Evolutionary conservation across 2,329 filamentous ascomycete genomes (phyloP), one percentile per base, ranked within the genome.

Genomic region (Xylariaceae sp.): DNA sequence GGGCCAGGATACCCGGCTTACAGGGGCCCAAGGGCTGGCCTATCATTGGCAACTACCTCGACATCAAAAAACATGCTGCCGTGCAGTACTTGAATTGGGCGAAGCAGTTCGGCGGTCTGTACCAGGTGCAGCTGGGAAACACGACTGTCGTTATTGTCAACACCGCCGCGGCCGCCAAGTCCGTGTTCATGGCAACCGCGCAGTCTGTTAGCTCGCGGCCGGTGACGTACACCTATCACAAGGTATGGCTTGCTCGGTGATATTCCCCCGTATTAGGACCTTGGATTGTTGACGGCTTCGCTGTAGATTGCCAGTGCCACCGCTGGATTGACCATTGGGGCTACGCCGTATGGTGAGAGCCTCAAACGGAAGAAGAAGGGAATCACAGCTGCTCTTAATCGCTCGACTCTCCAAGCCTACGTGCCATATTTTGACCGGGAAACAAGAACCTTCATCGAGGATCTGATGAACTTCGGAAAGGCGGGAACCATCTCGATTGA

Each of bases 401-500:
- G 87, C 0, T 88, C 89, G 0, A 86, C 89, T 0, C 83, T 89
- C 1, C 87, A 90, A 68, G 86, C 85, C 0, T 93, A 93, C 71
- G 88, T 92, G 83, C 89, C 89, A 0, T 89, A 92, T 65, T 85
- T 93, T 54, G 89, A 93, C 66, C 83, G 92, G 30, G 90, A 93
- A 71, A 84, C 86, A 34, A 86, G 80, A 11, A 81, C 83, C 11
- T 89, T 86, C 57, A 87, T 93, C 73, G 86, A 84, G 63, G 88
- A 93, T 66, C 79, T 93, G 47, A 77, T 89, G 39, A 72, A 80
- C 1, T 86, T 91, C 66, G 85, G 82, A 65, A 76, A 83, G 45
- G 76, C 80, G 9, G 89, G 88, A 1, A 76, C 77, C 0, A 67
- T 78, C 1, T 86, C 90, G 51, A 76, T 93, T 39, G 87, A 92